Evolutionary conservation across 2,329 filamentous ascomycete genomes (phyloP).

Genomic region (Aspergillus novoparasiticus): DNA sequence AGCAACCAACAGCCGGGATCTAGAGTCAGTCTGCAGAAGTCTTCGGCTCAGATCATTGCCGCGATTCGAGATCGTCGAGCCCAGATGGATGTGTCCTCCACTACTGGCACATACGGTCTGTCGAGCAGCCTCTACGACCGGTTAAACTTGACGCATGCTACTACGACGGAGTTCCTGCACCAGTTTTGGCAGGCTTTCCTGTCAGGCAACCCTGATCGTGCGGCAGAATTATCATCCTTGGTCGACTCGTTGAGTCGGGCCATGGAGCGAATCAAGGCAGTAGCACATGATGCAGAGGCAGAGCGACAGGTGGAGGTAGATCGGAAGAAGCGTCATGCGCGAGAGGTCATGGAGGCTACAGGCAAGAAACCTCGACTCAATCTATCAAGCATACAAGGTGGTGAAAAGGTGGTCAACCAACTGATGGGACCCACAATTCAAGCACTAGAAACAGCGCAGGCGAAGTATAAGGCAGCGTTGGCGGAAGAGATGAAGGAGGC

Average conservation of each 20-base stretch:
- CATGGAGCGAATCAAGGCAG: slow-evolving; percentile 74
- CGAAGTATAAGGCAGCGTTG: slow-evolving; percentile 71
- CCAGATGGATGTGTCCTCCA: slow-evolving; percentile 41
- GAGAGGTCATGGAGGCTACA: slow-evolving; percentile 70
- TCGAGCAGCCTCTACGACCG: slow-evolving; percentile 60
- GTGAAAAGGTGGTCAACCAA: slow-evolving; percentile 71
- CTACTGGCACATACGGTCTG: slow-evolving; percentile 48
- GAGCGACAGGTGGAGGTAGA: slow-evolving; percentile 70
- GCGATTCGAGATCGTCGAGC: slow-evolving; percentile 61
- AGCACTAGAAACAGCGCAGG: slow-evolving; percentile 69
- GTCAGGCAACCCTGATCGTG: slow-evolving; percentile 80
- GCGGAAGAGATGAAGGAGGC: slow-evolving; percentile 57
- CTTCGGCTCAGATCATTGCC: slow-evolving; percentile 59
- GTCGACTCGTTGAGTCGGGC: slow-evolving; percentile 80
- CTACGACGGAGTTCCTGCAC: slow-evolving; percentile 91
- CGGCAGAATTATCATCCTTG: slow-evolving; percentile 77
- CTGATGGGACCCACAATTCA: slow-evolving; percentile 74
- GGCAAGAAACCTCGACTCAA: slow-evolving; percentile 74
- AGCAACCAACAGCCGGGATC: slow-evolving; percentile 67
- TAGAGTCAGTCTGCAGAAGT: slow-evolving; percentile 62
- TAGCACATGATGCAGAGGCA: slow-evolving; percentile 77
- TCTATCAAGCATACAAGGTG: slow-evolving; percentile 68
- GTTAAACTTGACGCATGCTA: slow-evolving; percentile 80
- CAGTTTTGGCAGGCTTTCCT: slow-evolving; percentile 95
- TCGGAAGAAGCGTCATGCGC: slow-evolving; percentile 68